Evolutionary conservation across 257 asterid species (phyloP).

Genomic region (Nicotiana paniculata): DNA sequence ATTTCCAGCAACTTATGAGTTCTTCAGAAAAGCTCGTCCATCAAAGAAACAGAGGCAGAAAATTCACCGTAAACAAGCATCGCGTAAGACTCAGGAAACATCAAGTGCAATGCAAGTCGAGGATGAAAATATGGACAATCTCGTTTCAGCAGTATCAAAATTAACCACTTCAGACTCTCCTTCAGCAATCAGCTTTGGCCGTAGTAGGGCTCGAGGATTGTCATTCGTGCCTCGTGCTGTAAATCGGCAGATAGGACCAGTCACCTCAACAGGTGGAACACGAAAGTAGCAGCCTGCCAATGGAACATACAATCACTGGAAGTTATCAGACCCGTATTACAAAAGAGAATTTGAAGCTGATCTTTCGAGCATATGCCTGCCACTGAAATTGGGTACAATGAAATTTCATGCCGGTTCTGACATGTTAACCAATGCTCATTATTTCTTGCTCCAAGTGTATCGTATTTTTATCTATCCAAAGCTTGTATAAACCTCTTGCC

Average conservation of each 20-base stretch:
- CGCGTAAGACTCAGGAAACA: conserved; percentile 23
- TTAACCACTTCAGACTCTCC: conserved; percentile 82
- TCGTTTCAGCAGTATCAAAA: conserved; percentile 76
- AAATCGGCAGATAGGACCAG: conserved; percentile 45
- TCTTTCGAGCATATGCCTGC: background rate
- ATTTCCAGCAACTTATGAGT: conserved; percentile 74
- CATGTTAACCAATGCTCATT: background rate
- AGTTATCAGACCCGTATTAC: background rate
- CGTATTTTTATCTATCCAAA: background rate
- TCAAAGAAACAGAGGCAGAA: conserved; percentile 87
- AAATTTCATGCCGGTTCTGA: background rate
- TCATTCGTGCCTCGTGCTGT: conserved; percentile 65
- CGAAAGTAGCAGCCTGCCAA: conserved; percentile 8
- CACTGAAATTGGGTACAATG: background rate
- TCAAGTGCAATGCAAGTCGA: conserved; percentile 73
- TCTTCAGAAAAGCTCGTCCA: conserved; percentile 68
- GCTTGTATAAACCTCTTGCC: background rate
- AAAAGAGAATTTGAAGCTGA: background rate
- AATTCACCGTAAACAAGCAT: conserved; percentile 30
- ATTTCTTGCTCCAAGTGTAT: background rate
- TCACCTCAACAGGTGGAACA: conserved; percentile 15
- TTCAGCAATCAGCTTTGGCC: conserved; percentile 77
- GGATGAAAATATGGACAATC: conserved; percentile 53
- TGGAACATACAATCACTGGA: background rate
- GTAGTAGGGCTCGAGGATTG: conserved; percentile 56